Evolutionary conservation across 257 asterid species (phyloP), one percentile per base, ranked within the genome.

Genomic region (Rauvolfia tetraphylla): DNA sequence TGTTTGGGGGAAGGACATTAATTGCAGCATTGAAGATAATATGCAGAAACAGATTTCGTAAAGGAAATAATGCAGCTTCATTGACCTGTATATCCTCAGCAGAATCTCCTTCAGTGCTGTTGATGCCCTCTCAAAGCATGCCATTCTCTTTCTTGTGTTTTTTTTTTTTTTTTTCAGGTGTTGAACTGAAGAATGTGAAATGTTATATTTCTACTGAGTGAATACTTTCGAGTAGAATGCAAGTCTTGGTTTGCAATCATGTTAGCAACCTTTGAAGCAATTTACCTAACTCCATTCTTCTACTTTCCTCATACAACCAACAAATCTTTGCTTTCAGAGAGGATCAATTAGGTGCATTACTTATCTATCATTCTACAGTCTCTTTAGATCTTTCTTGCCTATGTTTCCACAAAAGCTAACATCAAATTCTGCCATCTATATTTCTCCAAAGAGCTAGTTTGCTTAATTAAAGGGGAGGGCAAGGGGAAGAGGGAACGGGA

Each of bases 71-170:
- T 25, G 23, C 27, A 67, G 73, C 62, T 66, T 48, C n/a, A 29
- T 78, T 72, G 81, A 92, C 97, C 91, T 84, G 89, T 95, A 90
- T 75, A 90, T 75, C 78, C 81, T 88, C 72, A 89, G 88, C 73
- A 95, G 91, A 80, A 95, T 81, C 86, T 88, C 96, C 85, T 82
- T 91, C 86, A 90, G 71, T 74, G 93, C 93, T 53, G 97, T 97
- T 31, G 98, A 95, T 68, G 90, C 92, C 87, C 95, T 91, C 79
- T 92, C 91, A 77, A 90, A 92, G 81, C 86, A 89, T 74, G 91
- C 88, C 96, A 92, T 88, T 31, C 62, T 70, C 57, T 29, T n/a
- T 8, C 39, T 44, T 56, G 53, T 9, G 73, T 57, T 41, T n/a
- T 76, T 44, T 5, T 74, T 22, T 5, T 74, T 22, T 77, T 49